Evolutionary conservation across 208 protist genomes (phyloP).

Genomic region (Leishmania braziliensis): DNA sequence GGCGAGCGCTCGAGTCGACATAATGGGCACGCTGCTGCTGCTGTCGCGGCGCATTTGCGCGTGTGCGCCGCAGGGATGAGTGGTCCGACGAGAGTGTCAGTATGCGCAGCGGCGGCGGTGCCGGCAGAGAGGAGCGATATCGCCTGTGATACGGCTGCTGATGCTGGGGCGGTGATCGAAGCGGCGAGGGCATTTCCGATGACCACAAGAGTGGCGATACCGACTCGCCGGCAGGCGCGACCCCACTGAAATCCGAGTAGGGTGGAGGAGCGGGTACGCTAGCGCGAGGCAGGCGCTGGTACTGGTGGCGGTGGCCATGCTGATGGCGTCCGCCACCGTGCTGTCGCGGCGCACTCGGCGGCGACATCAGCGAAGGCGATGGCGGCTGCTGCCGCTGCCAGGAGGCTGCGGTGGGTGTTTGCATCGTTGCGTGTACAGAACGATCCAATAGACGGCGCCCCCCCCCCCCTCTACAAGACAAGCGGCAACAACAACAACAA

Average conservation of each 20-base stretch:
- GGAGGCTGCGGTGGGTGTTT: background rate
- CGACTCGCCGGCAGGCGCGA: background rate
- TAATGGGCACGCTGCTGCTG: background rate
- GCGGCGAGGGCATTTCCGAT: background rate
- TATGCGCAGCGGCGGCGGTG: conserved; percentile 29
- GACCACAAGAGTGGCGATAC: background rate
- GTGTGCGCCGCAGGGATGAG: background rate
- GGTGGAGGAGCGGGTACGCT: background rate
- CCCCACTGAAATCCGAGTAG: background rate
- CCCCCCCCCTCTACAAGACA: background rate
- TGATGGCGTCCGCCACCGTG: background rate
- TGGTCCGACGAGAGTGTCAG: background rate
- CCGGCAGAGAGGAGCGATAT: conserved; percentile 23
- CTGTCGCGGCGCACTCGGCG: background rate
- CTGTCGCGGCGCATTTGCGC: background rate
- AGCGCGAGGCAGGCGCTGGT: background rate
- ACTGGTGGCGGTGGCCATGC: conserved; percentile 5
- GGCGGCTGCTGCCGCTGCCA: conserved; percentile 5
- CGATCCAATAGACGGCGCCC: background rate
- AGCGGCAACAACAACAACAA: background rate
- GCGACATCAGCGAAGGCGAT: background rate
- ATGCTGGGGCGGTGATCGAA: background rate
- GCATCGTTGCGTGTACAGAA: background rate
- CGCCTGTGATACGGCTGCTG: background rate
- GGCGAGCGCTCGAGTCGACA: background rate